These are phyloP conservation scores for Juglanconis sp. DNA, from an alignment of 2,329 filamentous ascomycete species.

Conservation along the genomic window DNA sequence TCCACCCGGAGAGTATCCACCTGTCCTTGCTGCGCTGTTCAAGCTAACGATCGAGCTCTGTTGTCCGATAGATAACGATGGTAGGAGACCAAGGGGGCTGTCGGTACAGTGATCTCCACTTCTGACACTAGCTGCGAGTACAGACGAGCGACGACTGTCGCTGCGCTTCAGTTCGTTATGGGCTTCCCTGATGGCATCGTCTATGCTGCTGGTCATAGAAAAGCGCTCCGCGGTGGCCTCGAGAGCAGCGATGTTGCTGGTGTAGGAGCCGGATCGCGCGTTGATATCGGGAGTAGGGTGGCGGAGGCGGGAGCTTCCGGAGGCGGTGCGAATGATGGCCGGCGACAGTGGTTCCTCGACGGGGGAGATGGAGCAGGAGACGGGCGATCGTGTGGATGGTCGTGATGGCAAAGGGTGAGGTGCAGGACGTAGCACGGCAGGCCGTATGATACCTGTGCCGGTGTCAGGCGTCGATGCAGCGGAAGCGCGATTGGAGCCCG, in stretches of 20 bases:
- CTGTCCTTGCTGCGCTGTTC: constrained; percentile 63
- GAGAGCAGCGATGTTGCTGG: constrained; percentile 67
- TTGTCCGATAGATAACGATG: constrained; percentile 25
- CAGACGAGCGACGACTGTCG: constrained; percentile 64
- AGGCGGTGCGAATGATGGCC: constrained; percentile 47
- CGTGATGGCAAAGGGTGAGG: constrained; percentile 11
- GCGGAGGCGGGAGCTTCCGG: constrained; percentile 43
- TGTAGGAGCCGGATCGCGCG: constrained; percentile 58
- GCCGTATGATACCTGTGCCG: constrained; percentile 2
- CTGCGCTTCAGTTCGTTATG: constrained; percentile 68
- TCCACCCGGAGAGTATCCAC: constrained; percentile 66
- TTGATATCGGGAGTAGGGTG: constrained; percentile 63
- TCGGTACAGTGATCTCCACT: constrained; percentile 27
- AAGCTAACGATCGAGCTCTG: constrained; percentile 65
- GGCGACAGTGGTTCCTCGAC: constrained; percentile 24
- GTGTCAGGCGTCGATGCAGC: constrained; percentile 16
- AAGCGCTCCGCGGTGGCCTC: constrained; percentile 74
- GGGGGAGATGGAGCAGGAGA: constrained; percentile 5
- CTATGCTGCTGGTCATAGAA: constrained; percentile 71
- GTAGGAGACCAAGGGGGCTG: constrained; percentile 20
- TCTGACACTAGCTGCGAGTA: constrained; percentile 48
- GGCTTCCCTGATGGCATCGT: constrained; percentile 72
- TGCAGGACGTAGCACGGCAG: constrained; percentile 8
- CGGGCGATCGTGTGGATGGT: constrained; percentile 9
- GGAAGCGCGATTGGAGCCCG: constrained; percentile 9